Evolutionary conservation across 768 basidiomycete species (phyloP), one percentile per base, ranked within the genome.

Genomic region (Leccinum obscurum): DNA sequence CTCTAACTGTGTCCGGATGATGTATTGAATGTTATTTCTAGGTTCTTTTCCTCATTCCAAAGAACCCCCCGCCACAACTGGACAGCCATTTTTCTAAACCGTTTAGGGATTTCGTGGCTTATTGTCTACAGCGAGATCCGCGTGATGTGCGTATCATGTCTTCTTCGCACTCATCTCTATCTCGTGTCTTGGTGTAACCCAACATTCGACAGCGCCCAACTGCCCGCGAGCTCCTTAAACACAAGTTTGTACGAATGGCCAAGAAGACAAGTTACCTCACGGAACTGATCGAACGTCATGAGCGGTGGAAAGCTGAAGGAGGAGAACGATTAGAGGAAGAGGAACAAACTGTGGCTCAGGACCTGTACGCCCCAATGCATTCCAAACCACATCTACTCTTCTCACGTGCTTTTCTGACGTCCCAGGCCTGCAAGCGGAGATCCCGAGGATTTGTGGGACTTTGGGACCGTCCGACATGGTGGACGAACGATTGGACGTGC

Each of bases 31-130:
- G 6, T 17, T 49, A 6, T 39, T 13, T 14, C 15, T 26, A 96
- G 94, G 95, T 98, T 35, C 81, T 99, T 13, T 99, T 99, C 81
- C 81, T 99, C 57, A 99, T 99, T 58, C 97, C 97, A 15, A 98
- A 98, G 80, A 98, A 98, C 66, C 87, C 92, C 2, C 97, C 97
- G 1, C 97, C 97, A 11, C 83, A 83, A 22, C 79, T 99, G 48
- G 97, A 98, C 62, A 89, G 87, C 35, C 87, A 87, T 64, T 99
- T 98, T 76, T 93, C 93, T 3, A 93, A 92, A 69, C 82, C 90
- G 5, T 99, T 99, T 79, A 83, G 88, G 66, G 97, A 98, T 59
- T 99, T 99, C 72, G 93, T 99, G 14, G 80, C 91, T 0, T 88
- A 88, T 60, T 99, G 97, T 75, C 77, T 99, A 41, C 94, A 96